Evolutionary conservation across 805 yeast species (phyloP).

Genomic region (Debaryomyces castellii): DNA sequence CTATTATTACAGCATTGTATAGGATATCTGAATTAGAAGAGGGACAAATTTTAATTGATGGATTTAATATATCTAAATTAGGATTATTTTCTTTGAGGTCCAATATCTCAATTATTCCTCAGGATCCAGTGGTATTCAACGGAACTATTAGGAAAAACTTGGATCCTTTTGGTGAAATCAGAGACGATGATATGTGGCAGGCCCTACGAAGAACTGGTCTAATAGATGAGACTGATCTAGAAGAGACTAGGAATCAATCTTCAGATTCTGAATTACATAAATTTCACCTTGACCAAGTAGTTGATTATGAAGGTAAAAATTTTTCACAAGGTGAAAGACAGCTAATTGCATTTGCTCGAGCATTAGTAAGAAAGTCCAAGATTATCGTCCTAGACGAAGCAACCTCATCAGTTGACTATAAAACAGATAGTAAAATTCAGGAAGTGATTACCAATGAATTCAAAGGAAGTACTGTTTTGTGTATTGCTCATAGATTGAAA

Average conservation of each 20-base stretch:
- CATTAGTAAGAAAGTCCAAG: constrained; percentile 36
- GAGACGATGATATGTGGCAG: constrained; percentile 53
- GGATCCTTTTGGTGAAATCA: constrained; percentile 53
- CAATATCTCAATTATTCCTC: constrained; percentile 60
- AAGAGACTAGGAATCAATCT: constrained; percentile 12
- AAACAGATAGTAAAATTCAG: constrained; percentile 38
- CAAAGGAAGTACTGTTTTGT: constrained; percentile 32
- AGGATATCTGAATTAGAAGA: constrained; percentile 48
- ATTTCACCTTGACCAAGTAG: constrained; percentile 37
- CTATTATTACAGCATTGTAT: constrained; percentile 59
- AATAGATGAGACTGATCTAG: constrained; percentile 30
- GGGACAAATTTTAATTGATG: constrained; percentile 53
- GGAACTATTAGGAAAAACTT: constrained; percentile 55
- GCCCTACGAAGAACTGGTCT: constrained; percentile 54
- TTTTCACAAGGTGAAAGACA: constrained; percentile 41
- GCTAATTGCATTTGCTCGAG: constrained; percentile 36
- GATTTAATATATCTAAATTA: constrained; percentile 47
- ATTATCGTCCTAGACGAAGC: constrained; percentile 41
- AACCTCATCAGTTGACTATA: constrained; percentile 39
- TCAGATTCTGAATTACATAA: constrained; percentile 23
- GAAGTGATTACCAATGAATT: constrained; percentile 31
- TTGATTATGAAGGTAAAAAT: constrained; percentile 36
- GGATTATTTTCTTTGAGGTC: constrained; percentile 54
- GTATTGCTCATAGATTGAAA: constrained; percentile 40
- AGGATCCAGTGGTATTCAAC: constrained; percentile 61